These are phyloP conservation scores for Pseudisothecium myosuroides DNA, from an alignment of 225 moss, liverwort and hornwort species.

Conservation along the genomic window DNA sequence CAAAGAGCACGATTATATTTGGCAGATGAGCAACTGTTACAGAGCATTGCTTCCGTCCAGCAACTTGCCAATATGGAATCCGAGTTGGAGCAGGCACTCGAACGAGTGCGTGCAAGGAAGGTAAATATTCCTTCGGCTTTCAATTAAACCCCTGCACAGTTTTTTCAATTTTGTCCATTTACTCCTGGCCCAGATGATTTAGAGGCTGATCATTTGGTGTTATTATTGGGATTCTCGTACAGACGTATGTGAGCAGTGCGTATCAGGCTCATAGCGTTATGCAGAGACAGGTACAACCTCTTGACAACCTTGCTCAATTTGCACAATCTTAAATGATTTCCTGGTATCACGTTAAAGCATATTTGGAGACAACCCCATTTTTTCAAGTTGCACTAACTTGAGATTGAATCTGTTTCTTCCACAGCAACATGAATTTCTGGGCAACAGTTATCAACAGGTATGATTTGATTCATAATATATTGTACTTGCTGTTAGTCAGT, in stretches of 20 bases:
- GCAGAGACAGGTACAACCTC: conserved; percentile 29
- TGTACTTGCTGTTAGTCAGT: neutral
- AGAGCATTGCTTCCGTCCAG: conserved; percentile 34
- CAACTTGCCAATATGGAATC: conserved; percentile 46
- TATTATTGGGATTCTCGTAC: neutral
- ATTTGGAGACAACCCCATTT: too few relatives aligned
- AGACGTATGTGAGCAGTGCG: conserved; percentile 48
- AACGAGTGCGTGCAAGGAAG: conserved; percentile 47
- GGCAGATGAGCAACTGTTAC: conserved; percentile 41
- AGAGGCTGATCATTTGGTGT: neutral
- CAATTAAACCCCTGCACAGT: neutral
- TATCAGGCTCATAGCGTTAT: conserved; percentile 30
- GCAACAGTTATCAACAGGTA: conserved; percentile 48
- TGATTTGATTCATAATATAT: neutral
- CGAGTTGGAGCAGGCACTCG: conserved; percentile 45
- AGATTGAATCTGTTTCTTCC: neutral
- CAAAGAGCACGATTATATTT: conserved; percentile 40
- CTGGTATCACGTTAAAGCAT: neutral
- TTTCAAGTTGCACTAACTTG: neutral
- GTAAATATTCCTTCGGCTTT: neutral
- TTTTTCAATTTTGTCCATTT: neutral
- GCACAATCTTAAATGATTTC: neutral
- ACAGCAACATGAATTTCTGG: conserved; percentile 53
- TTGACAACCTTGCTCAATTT: neutral
- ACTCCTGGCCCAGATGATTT: neutral